Conservation (phyloP, 1,139 yeast genomes). For the Sugiyamaella japonica region DNA sequence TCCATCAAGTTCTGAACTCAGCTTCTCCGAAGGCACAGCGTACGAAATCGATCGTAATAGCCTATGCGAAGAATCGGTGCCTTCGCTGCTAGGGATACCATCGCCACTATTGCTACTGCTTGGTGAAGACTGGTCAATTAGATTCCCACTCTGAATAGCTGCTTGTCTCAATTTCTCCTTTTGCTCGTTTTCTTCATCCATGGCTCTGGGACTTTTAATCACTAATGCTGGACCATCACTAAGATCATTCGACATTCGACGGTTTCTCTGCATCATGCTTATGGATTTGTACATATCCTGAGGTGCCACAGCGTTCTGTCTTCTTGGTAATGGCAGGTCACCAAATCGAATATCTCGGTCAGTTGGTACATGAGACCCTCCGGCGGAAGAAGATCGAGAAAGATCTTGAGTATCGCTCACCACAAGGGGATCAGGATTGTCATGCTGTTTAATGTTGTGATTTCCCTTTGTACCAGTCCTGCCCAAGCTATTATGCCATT, state of each 20-base stretch:
- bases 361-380: conserved; percentile 17
- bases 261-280: conserved; percentile 65
- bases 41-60: conserved; percentile 6
- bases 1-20: background rate
- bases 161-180: conserved; percentile 18
- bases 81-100: background rate
- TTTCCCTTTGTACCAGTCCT: background rate
- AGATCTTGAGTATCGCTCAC: background rate
- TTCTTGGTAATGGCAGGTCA: conserved; percentile 47
- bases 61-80: background rate
- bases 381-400: background rate
- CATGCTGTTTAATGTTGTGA: background rate
- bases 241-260: conserved; percentile 39
- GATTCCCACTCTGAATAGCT: background rate
- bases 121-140: conserved; percentile 3
- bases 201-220: conserved; percentile 74
- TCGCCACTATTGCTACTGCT: background rate
- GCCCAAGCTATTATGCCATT: background rate
- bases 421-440: background rate
- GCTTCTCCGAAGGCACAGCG: background rate
- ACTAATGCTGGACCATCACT: conserved; percentile 82
- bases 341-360: conserved; percentile 31
- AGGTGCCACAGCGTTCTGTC: conserved; percentile 60
- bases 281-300: conserved; percentile 83
- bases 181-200: conserved; percentile 46